These are phyloP conservation scores for Aphanomyces cochlioides DNA, from an alignment of 352 stramenopile species.

Conservation along the genomic window DNA sequence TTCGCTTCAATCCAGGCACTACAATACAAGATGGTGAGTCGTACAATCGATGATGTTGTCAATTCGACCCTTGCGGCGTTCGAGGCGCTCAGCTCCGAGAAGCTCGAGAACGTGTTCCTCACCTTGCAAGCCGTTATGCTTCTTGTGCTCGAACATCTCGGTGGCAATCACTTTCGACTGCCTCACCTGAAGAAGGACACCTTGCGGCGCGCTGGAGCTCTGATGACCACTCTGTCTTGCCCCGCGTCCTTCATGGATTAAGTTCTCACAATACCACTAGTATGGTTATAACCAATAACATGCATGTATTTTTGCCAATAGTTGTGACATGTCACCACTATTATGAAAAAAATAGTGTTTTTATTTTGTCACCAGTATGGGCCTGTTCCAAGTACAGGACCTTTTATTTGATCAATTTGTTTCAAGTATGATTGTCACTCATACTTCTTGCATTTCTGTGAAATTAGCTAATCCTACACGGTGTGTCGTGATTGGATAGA, in stretches of 20 bases:
- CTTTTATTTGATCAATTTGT: no score
- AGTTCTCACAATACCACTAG: not conserved
- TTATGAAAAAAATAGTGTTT: not conserved
- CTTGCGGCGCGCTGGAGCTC: not conserved
- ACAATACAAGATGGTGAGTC: slow-evolving; percentile 24
- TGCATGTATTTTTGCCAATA: not conserved
- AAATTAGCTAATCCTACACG: no score
- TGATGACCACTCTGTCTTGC: not conserved
- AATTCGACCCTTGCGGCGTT: not conserved
- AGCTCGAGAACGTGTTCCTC: slow-evolving; percentile 21
- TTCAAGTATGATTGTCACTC: no score
- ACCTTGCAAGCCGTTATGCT: slow-evolving; percentile 28
- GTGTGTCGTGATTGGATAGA: no score
- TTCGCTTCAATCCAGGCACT: slow-evolving; percentile 35
- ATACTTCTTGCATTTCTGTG: no score
- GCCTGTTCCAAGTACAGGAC: no score
- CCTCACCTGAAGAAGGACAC: slow-evolving; percentile 4
- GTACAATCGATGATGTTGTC: slow-evolving; percentile 14
- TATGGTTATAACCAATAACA: slow-evolving; percentile 3
- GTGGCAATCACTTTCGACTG: slow-evolving; percentile 23
- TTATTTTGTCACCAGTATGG: slow-evolving; percentile 6
- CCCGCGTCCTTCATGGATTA: not conserved
- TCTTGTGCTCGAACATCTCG: not conserved
- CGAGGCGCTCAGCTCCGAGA: not conserved
- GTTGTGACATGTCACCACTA: not conserved